A percentile compares a stretch with the other conserved stretches of the same genome.
phyloP scores from a whole-genome alignment of 1,139 yeast species.

The Yarrowia galli region DNA sequence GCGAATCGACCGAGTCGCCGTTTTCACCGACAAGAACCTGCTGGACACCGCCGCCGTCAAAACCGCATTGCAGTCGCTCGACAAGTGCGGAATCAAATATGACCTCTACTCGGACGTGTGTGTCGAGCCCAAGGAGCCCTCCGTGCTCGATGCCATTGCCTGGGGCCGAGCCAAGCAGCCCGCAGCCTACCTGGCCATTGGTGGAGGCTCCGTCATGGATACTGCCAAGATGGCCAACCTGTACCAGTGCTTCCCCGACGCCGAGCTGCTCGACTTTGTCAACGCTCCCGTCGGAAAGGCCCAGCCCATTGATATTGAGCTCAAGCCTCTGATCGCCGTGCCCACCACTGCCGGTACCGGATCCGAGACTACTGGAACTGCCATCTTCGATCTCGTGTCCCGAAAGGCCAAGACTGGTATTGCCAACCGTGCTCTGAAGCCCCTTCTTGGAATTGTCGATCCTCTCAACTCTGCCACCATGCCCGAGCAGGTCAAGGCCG shows the following conservation, averaged over 20 bases:
- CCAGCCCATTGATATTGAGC: slow-evolving; percentile 49
- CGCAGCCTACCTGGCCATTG: slow-evolving; percentile 54
- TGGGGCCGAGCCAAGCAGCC: slow-evolving; percentile 52
- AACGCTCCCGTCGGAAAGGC: slow-evolving; percentile 56
- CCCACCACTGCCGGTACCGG: slow-evolving; percentile 59
- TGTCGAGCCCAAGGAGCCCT: slow-evolving; percentile 54
- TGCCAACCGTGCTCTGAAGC: slow-evolving; percentile 53
- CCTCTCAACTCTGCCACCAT: slow-evolving; percentile 54
- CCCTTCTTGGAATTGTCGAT: slow-evolving; percentile 54
- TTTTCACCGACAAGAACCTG: slow-evolving; percentile 49
- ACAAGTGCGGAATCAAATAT: slow-evolving; percentile 51
- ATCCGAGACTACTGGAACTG: slow-evolving; percentile 57
- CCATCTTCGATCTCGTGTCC: slow-evolving; percentile 52
- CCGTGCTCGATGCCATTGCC: slow-evolving; percentile 52
- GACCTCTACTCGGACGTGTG: slow-evolving; percentile 52
- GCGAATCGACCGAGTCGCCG: slow-evolving; percentile 50
- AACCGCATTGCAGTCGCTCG: slow-evolving; percentile 51
- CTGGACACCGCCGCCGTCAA: slow-evolving; percentile 49
- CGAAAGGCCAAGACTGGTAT: slow-evolving; percentile 54
- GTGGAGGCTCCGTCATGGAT: slow-evolving; percentile 56
- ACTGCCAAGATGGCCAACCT: slow-evolving; percentile 55
- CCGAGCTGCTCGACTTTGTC: slow-evolving; percentile 53
- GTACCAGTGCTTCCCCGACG: slow-evolving; percentile 52
- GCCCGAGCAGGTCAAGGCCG: slow-evolving; percentile 56
- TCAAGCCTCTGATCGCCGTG: slow-evolving; percentile 55